Conservation (phyloP, 2,329 filamentous ascomycete species). For the Helminthosporium solani region DNA sequence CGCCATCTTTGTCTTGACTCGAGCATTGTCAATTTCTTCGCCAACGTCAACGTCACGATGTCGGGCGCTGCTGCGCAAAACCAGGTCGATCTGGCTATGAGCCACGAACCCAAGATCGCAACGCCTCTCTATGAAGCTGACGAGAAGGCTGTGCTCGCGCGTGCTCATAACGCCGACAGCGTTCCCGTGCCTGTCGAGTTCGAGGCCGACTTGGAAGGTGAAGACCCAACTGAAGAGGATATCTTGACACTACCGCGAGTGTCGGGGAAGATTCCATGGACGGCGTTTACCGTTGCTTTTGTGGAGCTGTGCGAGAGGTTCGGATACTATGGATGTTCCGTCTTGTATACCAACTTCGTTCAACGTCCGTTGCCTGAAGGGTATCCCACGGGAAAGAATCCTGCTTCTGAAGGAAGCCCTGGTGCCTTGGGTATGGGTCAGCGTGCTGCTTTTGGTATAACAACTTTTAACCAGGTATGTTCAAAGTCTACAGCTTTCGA, state of each 20-base stretch:
- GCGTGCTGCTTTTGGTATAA: conserved; percentile 39
- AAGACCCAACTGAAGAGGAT: conserved; percentile 62
- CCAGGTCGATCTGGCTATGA: conserved; percentile 37
- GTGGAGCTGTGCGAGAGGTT: conserved; percentile 76
- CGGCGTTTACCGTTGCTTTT: conserved; percentile 68
- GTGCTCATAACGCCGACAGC: conserved; percentile 19
- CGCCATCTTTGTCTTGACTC: too few relatives aligned
- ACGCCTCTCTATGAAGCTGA: conserved; percentile 34
- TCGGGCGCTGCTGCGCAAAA: conserved; percentile 34
- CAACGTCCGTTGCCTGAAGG: conserved; percentile 40
- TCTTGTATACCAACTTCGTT: conserved; percentile 58
- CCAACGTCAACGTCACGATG: conserved; percentile 22
- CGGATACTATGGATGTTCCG: conserved; percentile 72
- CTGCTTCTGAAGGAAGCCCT: conserved; percentile 31
- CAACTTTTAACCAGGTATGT: conserved; percentile 32
- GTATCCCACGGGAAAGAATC: conserved; percentile 33
- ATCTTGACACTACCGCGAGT: conserved; percentile 62
- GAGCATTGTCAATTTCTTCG: background rate
- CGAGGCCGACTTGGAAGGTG: conserved; percentile 36
- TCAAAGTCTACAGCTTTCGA: too few relatives aligned
- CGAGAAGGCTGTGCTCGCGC: conserved; percentile 35
- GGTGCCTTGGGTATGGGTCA: conserved; percentile 41
- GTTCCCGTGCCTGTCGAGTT: conserved; percentile 27
- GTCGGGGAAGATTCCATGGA: conserved; percentile 64
- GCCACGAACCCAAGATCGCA: conserved; percentile 36